A percentile compares a stretch with the other conserved stretches of the same genome.
Evolutionary conservation across 441 rosid genomes (phyloP).

Genomic region (Dalechampia spathulata): DNA sequence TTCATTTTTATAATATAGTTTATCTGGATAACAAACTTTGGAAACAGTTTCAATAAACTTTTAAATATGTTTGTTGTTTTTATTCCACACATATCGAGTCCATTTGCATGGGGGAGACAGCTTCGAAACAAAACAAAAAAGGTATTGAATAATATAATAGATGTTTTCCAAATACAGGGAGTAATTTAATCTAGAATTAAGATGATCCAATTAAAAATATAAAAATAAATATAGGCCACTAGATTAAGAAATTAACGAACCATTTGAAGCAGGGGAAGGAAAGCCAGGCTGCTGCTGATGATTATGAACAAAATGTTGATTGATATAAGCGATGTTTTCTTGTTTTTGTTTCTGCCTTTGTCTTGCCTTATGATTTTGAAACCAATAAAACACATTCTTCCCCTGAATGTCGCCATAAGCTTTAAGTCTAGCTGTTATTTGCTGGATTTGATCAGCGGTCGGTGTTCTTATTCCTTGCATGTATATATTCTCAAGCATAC

Average conservation of each 20-base stretch:
- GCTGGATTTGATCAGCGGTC: conserved; percentile 85
- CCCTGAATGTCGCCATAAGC: conserved; percentile 83
- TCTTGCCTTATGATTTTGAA: conserved; percentile 94
- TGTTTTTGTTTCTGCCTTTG: conserved; percentile 90
- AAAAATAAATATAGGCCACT: too few species aligned
- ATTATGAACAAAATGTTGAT: conserved; percentile 28
- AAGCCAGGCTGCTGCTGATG: conserved; percentile 25
- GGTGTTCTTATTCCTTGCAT: conserved; percentile 80
- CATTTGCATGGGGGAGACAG: conserved; percentile 33
- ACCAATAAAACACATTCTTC: conserved; percentile 96
- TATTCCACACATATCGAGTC: conserved; percentile 19
- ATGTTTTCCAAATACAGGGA: too few species aligned
- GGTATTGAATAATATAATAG: too few species aligned
- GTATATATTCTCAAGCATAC: conserved; percentile 61
- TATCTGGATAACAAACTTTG: conserved; percentile 6
- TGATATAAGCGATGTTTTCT: conserved; percentile 55
- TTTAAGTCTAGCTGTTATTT: conserved; percentile 61
- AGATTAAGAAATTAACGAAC: conserved; percentile 29
- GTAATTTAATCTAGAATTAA: too few species aligned
- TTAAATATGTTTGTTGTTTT: too few species aligned
- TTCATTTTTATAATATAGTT: too few species aligned
- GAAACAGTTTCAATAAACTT: too few species aligned
- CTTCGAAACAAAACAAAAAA: conserved; percentile 15
- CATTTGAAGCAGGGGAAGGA: conserved; percentile 43
- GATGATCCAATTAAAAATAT: too few species aligned